Percentiles rank a stretch among this genome's conserved stretches.
phyloP scores from a whole-genome alignment of 1,284 basidiomycete species.

The Tilletia indica region DNA sequence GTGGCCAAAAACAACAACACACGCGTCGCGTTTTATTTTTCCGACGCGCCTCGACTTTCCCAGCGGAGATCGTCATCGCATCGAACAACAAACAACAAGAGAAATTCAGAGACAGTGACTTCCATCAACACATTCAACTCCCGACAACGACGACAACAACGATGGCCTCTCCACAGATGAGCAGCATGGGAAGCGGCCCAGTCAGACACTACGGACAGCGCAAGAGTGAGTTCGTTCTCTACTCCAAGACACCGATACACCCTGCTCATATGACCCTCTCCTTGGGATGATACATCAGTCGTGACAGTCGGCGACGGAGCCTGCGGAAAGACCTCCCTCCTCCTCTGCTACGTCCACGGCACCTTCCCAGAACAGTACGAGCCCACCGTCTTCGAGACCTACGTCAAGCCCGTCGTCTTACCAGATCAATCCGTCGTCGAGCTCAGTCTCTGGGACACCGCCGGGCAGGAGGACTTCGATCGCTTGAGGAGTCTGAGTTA shows the following conservation, averaged over 20 bases:
- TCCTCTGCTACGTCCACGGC: slow-evolving; percentile 34
- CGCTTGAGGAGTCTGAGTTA: slow-evolving; percentile 84
- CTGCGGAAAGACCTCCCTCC: slow-evolving; percentile 46
- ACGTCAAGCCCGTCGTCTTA: slow-evolving; percentile 78
- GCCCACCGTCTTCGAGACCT: slow-evolving; percentile 68
- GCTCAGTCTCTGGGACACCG: slow-evolving; percentile 92
- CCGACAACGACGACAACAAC: too few species aligned
- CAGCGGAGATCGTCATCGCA: too few species aligned
- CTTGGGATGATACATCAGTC: too few species aligned
- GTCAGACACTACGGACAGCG: slow-evolving; percentile 11
- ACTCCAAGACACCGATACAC: not conserved
- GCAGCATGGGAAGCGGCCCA: not conserved
- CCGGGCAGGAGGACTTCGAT: slow-evolving; percentile 95
- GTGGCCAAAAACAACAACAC: too few species aligned
- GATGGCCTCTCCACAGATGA: slow-evolving; percentile 2
- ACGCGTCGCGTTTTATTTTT: too few species aligned
- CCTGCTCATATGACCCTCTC: too few species aligned
- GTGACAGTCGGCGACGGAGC: slow-evolving; percentile 75
- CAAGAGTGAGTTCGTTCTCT: slow-evolving; percentile 10
- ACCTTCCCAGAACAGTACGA: slow-evolving; percentile 43
- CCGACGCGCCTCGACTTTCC: too few species aligned
- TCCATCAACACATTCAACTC: too few species aligned
- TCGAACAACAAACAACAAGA: too few species aligned
- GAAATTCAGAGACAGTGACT: too few species aligned
- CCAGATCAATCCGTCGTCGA: slow-evolving; percentile 77